phyloP scores from a whole-genome alignment of 495 filamentous ascomycete genomes.

The Penicillium flavigenum region DNA sequence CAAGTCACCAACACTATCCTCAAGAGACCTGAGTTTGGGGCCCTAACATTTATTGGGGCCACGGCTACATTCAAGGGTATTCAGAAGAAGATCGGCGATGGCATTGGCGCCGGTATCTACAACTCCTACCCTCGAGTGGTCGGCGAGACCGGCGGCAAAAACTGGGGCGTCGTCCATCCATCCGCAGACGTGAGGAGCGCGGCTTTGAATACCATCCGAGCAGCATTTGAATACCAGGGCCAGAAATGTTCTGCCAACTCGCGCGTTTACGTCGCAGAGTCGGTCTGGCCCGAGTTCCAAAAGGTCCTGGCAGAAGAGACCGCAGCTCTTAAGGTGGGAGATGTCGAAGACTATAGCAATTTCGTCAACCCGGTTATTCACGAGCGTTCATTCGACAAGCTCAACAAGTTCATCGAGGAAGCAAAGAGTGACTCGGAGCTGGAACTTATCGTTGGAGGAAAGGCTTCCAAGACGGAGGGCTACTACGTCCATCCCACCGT shows the following conservation, averaged over 20 bases:
- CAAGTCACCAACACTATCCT: constrained; percentile 70
- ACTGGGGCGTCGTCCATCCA: constrained; percentile 76
- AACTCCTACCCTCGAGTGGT: constrained; percentile 74
- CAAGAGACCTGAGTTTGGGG: constrained; percentile 64
- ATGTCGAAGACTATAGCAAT: constrained; percentile 56
- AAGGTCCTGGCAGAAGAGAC: constrained; percentile 46
- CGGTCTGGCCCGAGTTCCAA: constrained; percentile 61
- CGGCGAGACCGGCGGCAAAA: constrained; percentile 86
- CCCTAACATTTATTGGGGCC: constrained; percentile 77
- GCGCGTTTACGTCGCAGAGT: constrained; percentile 68
- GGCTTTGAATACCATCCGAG: constrained; percentile 73
- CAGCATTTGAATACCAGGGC: constrained; percentile 84
- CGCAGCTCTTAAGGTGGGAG: constrained; percentile 46
- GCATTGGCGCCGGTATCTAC: constrained; percentile 65
- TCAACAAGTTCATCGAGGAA: constrained; percentile 59
- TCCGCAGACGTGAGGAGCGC: constrained; percentile 74
- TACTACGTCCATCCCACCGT: constrained; percentile 73
- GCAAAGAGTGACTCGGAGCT: constrained; percentile 63
- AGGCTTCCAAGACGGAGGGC: constrained; percentile 61
- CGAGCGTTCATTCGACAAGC: constrained; percentile 64
- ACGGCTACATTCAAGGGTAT: constrained; percentile 74
- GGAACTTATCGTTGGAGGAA: constrained; percentile 66
- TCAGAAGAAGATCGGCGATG: constrained; percentile 68
- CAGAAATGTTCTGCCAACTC: constrained; percentile 86
- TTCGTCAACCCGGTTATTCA: constrained; percentile 80